A percentile compares a stretch with the other conserved stretches of the same genome.
Evolutionary conservation across 1,139 yeast genomes (phyloP).

Genomic region (Kurtzmaniella quercitrusa): DNA sequence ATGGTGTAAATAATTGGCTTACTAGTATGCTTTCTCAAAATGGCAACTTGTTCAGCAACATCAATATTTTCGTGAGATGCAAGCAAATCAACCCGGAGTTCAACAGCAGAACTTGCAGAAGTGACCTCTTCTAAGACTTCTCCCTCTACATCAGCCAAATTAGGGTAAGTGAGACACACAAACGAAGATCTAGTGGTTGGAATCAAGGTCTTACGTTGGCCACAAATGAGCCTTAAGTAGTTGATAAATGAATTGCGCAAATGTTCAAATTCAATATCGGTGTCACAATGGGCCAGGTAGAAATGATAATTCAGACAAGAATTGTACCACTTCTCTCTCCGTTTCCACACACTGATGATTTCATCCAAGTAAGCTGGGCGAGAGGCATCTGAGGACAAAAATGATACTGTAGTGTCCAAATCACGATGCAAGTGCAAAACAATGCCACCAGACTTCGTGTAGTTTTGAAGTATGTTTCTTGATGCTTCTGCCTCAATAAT

Average conservation of each 20-base stretch:
- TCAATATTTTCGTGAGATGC: slow-evolving; percentile 44
- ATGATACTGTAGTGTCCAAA: slow-evolving; percentile 71
- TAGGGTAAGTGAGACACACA: slow-evolving; percentile 64
- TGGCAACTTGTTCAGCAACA: slow-evolving; percentile 72
- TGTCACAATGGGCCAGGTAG: slow-evolving; percentile 69
- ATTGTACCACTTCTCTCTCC: slow-evolving; percentile 76
- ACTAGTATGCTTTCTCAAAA: slow-evolving; percentile 54
- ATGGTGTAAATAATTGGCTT: slow-evolving; percentile 81
- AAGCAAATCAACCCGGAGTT: slow-evolving; percentile 74
- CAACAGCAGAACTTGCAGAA: slow-evolving; percentile 77
- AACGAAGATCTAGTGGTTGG: slow-evolving; percentile 63
- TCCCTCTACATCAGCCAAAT: slow-evolving; percentile 43
- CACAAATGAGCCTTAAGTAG: slow-evolving; percentile 63
- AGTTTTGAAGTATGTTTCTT: slow-evolving; percentile 55
- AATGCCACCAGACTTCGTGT: slow-evolving; percentile 57
- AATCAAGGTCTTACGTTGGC: slow-evolving; percentile 34
- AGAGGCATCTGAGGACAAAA: slow-evolving; percentile 69
- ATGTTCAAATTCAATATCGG: slow-evolving; percentile 49
- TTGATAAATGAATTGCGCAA: slow-evolving; percentile 57
- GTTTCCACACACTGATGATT: slow-evolving; percentile 74
- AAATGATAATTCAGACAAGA: slow-evolving; percentile 78
- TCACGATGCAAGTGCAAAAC: slow-evolving; percentile 91
- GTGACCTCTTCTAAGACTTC: slow-evolving; percentile 50
- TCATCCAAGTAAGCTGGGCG: slow-evolving; percentile 87
- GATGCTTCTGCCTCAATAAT: slow-evolving; percentile 77